Conservation (phyloP, 805 yeast species). For the Saccharomycopsis selenospora region DNA sequence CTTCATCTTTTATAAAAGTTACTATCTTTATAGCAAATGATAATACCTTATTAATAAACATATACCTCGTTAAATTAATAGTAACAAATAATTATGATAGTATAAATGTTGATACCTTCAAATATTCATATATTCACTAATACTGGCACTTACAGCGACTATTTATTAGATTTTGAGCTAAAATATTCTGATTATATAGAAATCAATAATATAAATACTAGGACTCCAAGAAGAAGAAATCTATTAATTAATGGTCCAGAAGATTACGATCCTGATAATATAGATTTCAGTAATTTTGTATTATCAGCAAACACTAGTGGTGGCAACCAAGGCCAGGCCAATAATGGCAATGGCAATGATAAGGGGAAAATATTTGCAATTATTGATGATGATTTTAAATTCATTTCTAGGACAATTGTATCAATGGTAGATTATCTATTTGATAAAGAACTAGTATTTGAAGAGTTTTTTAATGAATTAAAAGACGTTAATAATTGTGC, state of each 20-base stretch:
- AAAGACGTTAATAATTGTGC: not conserved
- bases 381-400: not conserved
- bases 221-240: not conserved
- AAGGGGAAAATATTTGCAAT: not conserved
- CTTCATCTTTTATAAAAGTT: no score
- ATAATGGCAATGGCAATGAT: not conserved
- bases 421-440: not conserved
- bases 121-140: not conserved
- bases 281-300: not conserved
- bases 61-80: no score
- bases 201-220: not conserved
- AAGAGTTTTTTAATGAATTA: not conserved
- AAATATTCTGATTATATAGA: not conserved
- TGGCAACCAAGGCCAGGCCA: no score
- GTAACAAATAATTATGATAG: no score
- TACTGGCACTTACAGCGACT: not conserved
- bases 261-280: not conserved
- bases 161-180: not conserved
- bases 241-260: not conserved
- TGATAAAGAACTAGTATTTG: not conserved
- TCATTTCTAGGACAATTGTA: not conserved
- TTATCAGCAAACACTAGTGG: not conserved
- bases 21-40: no score
- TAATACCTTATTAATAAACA: no score
- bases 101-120: constrained; percentile 1